These are phyloP conservation scores for Royoungia palumana DNA, from an alignment of 768 basidiomycete genomes.

Conservation along the genomic window DNA sequence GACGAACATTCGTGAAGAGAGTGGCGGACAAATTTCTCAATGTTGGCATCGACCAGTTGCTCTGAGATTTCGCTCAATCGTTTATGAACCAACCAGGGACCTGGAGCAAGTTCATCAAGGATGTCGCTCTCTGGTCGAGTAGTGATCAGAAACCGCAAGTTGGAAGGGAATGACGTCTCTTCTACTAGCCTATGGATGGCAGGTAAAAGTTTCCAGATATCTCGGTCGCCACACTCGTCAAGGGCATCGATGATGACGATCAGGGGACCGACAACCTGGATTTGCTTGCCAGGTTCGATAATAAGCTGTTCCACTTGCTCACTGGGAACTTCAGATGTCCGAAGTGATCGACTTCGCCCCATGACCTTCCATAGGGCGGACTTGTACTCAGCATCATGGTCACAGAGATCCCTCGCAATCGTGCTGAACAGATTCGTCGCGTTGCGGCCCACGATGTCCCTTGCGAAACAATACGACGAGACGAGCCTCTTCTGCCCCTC, in stretches of 20 bases:
- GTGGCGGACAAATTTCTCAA: neutral
- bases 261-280: constrained; percentile 21
- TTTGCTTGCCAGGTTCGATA: constrained; percentile 9
- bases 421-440: no score
- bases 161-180: no score
- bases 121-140: neutral
- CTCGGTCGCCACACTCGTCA: constrained; percentile 13
- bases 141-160: neutral
- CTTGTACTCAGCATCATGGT: no score
- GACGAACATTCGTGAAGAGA: neutral
- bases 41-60: neutral
- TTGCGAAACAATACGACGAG: no score
- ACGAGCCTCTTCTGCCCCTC: no score
- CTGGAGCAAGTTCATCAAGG: constrained; percentile 10
- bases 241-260: constrained; percentile 29
- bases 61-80: no score
- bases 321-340: no score
- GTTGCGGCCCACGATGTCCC: no score
- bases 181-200: neutral
- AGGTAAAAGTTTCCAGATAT: constrained; percentile 5
- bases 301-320: constrained; percentile 15
- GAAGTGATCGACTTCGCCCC: no score
- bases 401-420: no score
- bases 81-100: constrained; percentile 1
- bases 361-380: no score